A percentile compares a stretch with the other conserved stretches of the same genome.
Conservation (phyloP, 371 early-diverging fungal genomes). For the Capillidium rhysosporum region DNA sequence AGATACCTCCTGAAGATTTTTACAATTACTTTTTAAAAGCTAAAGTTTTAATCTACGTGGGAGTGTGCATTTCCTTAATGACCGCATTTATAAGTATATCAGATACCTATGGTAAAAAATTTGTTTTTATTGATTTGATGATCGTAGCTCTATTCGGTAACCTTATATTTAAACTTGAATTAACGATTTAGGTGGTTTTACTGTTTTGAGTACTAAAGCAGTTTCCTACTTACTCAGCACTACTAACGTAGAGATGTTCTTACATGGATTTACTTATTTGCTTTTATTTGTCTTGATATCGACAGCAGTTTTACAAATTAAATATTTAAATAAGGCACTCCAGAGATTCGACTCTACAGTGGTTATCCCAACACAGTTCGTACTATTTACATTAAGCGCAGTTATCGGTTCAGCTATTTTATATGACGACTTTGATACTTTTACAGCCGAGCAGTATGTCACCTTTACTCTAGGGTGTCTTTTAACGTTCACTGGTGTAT, state of each 20-base stretch:
- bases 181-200: slow-evolving; percentile 38
- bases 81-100: slow-evolving; percentile 22
- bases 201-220: slow-evolving; percentile 53
- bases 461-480: slow-evolving; percentile 32
- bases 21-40: slow-evolving; percentile 31
- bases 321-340: slow-evolving; percentile 46
- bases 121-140: slow-evolving; percentile 44
- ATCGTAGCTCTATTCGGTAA: slow-evolving; percentile 55
- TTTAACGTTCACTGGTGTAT: slow-evolving; percentile 50
- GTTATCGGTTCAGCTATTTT: slow-evolving; percentile 50
- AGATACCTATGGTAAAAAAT: slow-evolving; percentile 26
- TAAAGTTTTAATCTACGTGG: slow-evolving; percentile 33
- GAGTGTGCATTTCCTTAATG: slow-evolving; percentile 20
- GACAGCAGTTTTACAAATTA: slow-evolving; percentile 50
- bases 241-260: slow-evolving; percentile 37
- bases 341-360: slow-evolving; percentile 47
- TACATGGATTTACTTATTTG: slow-evolving; percentile 39
- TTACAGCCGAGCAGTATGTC: slow-evolving; percentile 20
- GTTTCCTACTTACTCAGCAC: slow-evolving; percentile 43
- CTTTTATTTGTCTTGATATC: slow-evolving; percentile 31
- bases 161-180: neutral
- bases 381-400: slow-evolving; percentile 51
- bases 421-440: slow-evolving; percentile 48
- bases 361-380: slow-evolving; percentile 66
- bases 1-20: slow-evolving; percentile 40